Conservation (phyloP, 176 grass and related monocot genomes). For the Puccinellia tenuiflora region DNA sequence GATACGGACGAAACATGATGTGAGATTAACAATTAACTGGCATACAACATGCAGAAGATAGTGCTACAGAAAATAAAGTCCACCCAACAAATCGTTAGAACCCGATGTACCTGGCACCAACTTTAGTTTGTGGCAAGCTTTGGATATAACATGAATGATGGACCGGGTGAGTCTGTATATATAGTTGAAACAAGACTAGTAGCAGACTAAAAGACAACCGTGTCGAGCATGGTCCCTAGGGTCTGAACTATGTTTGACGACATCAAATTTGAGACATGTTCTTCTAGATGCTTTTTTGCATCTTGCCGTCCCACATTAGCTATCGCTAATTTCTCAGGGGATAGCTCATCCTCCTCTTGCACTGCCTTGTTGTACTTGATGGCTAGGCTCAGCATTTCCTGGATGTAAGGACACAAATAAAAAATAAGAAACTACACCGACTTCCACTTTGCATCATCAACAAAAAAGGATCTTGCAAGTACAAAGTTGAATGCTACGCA, state of each 20-base stretch:
- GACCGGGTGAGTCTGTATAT: not conserved
- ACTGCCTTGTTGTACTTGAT: conserved; percentile 98
- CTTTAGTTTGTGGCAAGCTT: not conserved
- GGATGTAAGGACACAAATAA: not conserved
- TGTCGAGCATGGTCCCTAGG: conserved; percentile 93
- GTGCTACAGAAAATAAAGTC: not conserved
- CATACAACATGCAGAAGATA: not conserved
- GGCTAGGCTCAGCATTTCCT: conserved; percentile 97
- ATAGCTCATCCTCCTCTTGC: conserved; percentile 94
- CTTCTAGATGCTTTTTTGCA: conserved; percentile 96
- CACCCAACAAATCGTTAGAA: not conserved
- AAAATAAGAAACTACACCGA: not conserved
- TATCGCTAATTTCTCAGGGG: conserved; percentile 92
- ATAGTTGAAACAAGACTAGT: not conserved
- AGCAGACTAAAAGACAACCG: conserved; percentile 76
- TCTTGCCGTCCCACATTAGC: conserved; percentile 97
- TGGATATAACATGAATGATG: conserved; percentile 1
- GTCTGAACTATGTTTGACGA: conserved; percentile 99
- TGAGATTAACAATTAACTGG: not conserved
- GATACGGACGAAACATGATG: not conserved
- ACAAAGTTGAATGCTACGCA: conserved; percentile 9
- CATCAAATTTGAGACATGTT: conserved; percentile 96
- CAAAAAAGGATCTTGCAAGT: not conserved
- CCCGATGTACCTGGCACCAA: not conserved
- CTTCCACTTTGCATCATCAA: not conserved